Evolutionary conservation across 495 filamentous ascomycete species (phyloP).

Genomic region (Durotheca rogersii): DNA sequence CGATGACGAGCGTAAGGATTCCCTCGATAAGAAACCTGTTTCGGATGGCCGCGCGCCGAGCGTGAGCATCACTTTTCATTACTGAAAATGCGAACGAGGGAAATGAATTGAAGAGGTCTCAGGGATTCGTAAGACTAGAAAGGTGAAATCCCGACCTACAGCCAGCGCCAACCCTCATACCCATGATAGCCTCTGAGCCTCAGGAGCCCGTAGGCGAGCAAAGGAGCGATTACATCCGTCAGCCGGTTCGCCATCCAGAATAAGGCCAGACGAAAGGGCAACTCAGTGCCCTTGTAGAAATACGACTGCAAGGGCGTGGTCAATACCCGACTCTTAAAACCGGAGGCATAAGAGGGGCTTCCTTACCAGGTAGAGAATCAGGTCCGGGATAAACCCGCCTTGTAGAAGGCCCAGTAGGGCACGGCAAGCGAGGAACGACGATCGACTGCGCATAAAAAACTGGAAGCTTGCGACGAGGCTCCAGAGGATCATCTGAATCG

Average conservation of each 20-base stretch:
- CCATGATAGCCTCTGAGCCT: no score
- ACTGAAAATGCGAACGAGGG: no score
- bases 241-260: constrained; percentile 68
- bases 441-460: constrained; percentile 61
- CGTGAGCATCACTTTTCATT: no score
- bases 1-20: constrained; percentile 51
- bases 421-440: constrained; percentile 63
- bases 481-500: background rate
- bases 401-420: constrained; percentile 72
- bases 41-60: no score
- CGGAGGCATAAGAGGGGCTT: background rate
- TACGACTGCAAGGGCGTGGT: constrained; percentile 49
- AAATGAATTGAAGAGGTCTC: no score
- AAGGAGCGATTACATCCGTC: constrained; percentile 60
- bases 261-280: constrained; percentile 53
- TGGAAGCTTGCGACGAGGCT: constrained; percentile 64
- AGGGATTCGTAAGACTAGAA: no score
- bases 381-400: constrained; percentile 67
- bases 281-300: constrained; percentile 70
- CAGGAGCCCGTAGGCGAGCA: no score
- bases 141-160: no score
- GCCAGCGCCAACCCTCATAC: no score
- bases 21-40: constrained; percentile 56
- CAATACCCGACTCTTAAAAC: background rate
- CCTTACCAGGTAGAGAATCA: no score